Percentiles rank a stretch among this genome's conserved stretches.
phyloP scores from a whole-genome alignment of 2,329 filamentous ascomycete species.

The Alternaria metachromatica region DNA sequence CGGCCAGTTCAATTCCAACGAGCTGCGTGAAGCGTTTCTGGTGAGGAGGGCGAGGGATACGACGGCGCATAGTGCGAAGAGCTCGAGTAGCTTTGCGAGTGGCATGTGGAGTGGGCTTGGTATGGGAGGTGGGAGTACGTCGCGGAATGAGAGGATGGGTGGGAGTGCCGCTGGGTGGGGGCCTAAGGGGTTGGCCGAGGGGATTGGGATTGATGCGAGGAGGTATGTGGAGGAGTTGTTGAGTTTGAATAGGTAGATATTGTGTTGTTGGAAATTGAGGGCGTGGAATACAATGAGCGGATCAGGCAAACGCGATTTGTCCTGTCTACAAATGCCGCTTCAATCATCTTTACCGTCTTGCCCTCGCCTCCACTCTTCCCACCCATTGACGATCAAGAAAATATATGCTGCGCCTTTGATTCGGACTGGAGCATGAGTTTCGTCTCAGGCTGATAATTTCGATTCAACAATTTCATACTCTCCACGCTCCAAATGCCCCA shows the following conservation, averaged over 20 bases:
- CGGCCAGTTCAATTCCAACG: constrained; percentile 32
- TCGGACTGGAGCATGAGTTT: too few relatives aligned
- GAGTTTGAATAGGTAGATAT: constrained; percentile 60
- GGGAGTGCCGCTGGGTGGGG: constrained; percentile 59
- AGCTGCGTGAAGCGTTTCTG: constrained; percentile 53
- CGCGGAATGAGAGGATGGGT: constrained; percentile 39
- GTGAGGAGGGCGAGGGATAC: constrained; percentile 50
- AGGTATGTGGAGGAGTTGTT: constrained; percentile 76
- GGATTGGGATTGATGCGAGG: constrained; percentile 78
- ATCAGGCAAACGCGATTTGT: too few relatives aligned
- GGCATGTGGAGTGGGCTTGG: constrained; percentile 43
- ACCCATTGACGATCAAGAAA: too few relatives aligned
- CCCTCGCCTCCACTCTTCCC: too few relatives aligned
- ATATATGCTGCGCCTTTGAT: too few relatives aligned
- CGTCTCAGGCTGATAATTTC: too few relatives aligned
- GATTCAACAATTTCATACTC: too few relatives aligned
- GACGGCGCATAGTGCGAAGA: constrained; percentile 1
- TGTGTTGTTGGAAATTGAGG: too few relatives aligned
- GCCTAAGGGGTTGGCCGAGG: constrained; percentile 69
- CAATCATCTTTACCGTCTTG: too few relatives aligned
- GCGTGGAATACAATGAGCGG: too few relatives aligned
- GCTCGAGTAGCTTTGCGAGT: constrained; percentile 35
- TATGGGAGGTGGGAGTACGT: constrained; percentile 18
- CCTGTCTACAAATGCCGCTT: too few relatives aligned
- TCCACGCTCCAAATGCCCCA: too few relatives aligned